These are phyloP conservation scores for Hirschioporus abietinus DNA, from an alignment of 768 basidiomycete species.

Conservation along the genomic window DNA sequence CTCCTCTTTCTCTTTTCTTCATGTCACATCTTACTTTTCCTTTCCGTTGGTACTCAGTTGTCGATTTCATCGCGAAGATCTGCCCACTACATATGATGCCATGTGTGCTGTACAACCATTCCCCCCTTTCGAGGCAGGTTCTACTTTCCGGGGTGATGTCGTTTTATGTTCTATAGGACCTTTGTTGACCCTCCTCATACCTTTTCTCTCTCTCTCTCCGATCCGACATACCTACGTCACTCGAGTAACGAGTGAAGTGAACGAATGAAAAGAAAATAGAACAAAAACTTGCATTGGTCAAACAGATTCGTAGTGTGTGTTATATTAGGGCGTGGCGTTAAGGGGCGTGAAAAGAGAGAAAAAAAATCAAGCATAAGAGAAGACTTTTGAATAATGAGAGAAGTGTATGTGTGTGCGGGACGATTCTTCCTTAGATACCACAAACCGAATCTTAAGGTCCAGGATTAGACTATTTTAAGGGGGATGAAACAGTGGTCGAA, in stretches of 20 bases:
- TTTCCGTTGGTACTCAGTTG: neutral
- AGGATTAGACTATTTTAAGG: slow-evolving; percentile 1
- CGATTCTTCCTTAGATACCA: neutral
- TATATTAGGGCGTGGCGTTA: neutral
- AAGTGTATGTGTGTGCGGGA: neutral
- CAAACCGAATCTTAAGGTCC: neutral
- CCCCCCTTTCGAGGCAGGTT: neutral
- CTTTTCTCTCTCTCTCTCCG: neutral
- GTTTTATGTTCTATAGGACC: neutral
- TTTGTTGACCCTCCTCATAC: neutral
- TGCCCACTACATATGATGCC: neutral
- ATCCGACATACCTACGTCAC: neutral
- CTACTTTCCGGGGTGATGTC: neutral
- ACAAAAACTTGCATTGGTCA: neutral
- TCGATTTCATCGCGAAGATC: neutral
- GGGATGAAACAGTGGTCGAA: neutral
- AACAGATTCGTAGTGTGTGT: neutral
- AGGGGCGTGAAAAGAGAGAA: neutral
- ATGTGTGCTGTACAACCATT: neutral
- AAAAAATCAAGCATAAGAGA: neutral
- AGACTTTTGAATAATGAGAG: neutral
- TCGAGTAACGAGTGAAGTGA: neutral
- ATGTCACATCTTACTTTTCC: neutral
- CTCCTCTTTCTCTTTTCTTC: neutral
- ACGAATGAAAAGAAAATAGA: slow-evolving; percentile 1